A percentile compares a stretch with the other conserved stretches of the same genome.
Evolutionary conservation across 441 rosid species (phyloP).

Genomic region (Gossypium trilobum): DNA sequence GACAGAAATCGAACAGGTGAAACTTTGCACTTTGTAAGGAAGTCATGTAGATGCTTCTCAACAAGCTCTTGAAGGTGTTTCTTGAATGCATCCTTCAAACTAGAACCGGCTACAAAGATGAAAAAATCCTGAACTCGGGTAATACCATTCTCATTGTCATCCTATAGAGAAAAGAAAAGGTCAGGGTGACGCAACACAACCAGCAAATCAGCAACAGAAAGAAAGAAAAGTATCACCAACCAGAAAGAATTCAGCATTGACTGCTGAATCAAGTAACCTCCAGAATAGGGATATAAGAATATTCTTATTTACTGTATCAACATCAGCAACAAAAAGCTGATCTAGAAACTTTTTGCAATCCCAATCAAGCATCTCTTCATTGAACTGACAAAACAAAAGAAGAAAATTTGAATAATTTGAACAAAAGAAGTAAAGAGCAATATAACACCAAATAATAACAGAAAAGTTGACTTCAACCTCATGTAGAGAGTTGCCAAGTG

Average conservation of each 20-base stretch:
- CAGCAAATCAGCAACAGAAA: slow-evolving; percentile 10
- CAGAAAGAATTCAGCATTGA: slow-evolving; percentile 32
- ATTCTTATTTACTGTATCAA: slow-evolving; percentile 37
- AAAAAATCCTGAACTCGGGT: slow-evolving; percentile 48
- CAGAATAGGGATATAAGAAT: slow-evolving; percentile 58
- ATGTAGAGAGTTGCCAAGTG: slow-evolving; percentile 28
- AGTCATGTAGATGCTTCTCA: slow-evolving; percentile 54
- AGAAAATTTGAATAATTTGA: slow-evolving; percentile 7
- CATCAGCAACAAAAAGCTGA: slow-evolving; percentile 44
- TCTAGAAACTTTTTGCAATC: slow-evolving; percentile 56
- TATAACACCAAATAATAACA: slow-evolving; percentile 11
- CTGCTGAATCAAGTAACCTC: slow-evolving; percentile 50
- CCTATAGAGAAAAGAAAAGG: slow-evolving; percentile 33
- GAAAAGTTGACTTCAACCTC: slow-evolving; percentile 42
- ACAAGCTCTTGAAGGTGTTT: slow-evolving; percentile 36
- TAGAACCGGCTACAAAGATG: slow-evolving; percentile 53
- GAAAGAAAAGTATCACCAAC: slow-evolving; percentile 35
- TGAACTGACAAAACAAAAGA: slow-evolving; percentile 38
- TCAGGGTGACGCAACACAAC: slow-evolving; percentile 3
- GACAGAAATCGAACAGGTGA: slow-evolving; percentile 64
- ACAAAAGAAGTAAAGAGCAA: background rate
- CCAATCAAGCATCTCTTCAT: slow-evolving; percentile 39
- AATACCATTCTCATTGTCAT: slow-evolving; percentile 34
- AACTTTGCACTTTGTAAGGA: slow-evolving; percentile 51
- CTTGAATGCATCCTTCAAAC: slow-evolving; percentile 45